Evolutionary conservation across 2,329 filamentous ascomycete species (phyloP).

Genomic region (Pyrenochaeta sp.): DNA sequence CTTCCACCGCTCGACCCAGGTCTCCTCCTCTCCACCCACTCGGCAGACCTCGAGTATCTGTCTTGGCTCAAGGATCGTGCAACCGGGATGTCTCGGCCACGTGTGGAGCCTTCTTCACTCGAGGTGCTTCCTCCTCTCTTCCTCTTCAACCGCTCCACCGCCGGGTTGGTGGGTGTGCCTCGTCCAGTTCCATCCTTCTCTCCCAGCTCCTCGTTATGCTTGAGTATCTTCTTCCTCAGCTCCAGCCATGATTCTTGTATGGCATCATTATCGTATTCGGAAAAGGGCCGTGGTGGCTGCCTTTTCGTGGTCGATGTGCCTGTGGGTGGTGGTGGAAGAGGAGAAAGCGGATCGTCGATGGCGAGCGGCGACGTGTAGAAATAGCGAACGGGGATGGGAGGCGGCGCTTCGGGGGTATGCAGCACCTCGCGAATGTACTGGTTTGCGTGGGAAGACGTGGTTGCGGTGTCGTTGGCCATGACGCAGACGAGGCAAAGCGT

Average conservation of each 20-base stretch:
- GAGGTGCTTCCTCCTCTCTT: constrained; percentile 41
- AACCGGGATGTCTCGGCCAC: constrained; percentile 40
- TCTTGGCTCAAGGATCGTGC: constrained; percentile 27
- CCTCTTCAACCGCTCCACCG: constrained; percentile 42
- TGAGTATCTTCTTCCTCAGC: constrained; percentile 60
- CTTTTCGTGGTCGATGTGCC: constrained; percentile 56
- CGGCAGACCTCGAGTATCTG: constrained; percentile 39
- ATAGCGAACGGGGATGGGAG: constrained; percentile 59
- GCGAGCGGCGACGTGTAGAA: constrained; percentile 85
- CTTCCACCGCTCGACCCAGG: constrained; percentile 35
- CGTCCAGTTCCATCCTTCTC: constrained; percentile 38
- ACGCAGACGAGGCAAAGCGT: constrained; percentile 2
- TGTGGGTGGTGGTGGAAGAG: constrained; percentile 63
- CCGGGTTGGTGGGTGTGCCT: constrained; percentile 42
- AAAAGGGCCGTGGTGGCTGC: constrained; percentile 77
- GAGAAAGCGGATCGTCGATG: constrained; percentile 87
- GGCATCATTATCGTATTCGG: constrained; percentile 77
- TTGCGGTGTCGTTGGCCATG: constrained; percentile 30
- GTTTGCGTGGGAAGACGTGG: constrained; percentile 45
- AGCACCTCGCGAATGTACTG: constrained; percentile 56
- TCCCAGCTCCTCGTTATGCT: constrained; percentile 50
- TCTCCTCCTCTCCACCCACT: constrained; percentile 29
- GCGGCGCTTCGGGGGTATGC: constrained; percentile 46
- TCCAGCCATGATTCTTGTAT: constrained; percentile 79
- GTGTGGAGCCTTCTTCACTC: constrained; percentile 25